phyloP scores from a whole-genome alignment of 163 green algal genomes.

The Prototheca wickerhamii region DNA sequence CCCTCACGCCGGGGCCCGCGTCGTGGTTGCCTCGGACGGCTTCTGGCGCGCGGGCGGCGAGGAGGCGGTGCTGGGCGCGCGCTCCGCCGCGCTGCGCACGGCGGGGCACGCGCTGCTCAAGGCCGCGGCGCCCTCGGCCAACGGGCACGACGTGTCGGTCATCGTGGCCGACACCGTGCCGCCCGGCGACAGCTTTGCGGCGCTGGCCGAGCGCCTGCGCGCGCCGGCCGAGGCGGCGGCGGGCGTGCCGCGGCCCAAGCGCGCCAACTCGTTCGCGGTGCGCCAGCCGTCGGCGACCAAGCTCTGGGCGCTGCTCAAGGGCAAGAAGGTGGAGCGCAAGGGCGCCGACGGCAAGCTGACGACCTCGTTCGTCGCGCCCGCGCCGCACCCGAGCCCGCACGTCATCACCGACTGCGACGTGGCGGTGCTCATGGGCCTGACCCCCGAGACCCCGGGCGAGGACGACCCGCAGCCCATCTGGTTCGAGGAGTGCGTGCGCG shows the following conservation, averaged over 20 bases:
- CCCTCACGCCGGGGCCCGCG: slow-evolving; percentile 22
- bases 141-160: slow-evolving; percentile 27
- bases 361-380: not conserved
- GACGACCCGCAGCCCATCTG: slow-evolving; percentile 2
- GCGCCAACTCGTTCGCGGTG: too few species aligned
- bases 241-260: not conserved
- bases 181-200: slow-evolving; percentile 10
- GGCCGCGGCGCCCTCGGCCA: not conserved
- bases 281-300: not conserved
- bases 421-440: slow-evolving; percentile 8
- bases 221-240: too few species aligned
- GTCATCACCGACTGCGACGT: slow-evolving; percentile 11
- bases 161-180: slow-evolving; percentile 41
- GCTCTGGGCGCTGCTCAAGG: not conserved
- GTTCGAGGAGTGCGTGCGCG: slow-evolving; percentile 1
- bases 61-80: slow-evolving; percentile 10
- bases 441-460: not conserved
- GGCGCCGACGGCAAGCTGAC: not conserved
- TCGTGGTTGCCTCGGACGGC: slow-evolving; percentile 40
- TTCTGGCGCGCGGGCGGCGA: slow-evolving; percentile 44
- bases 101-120: slow-evolving; percentile 14
- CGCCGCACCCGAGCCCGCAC: not conserved
- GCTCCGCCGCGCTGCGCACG: slow-evolving; percentile 11
- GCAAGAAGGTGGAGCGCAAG: not conserved
- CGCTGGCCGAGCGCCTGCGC: slow-evolving; percentile 1